phyloP scores from a whole-genome alignment of 495 filamentous ascomycete species.

The Xylaria flabelliformis region DNA sequence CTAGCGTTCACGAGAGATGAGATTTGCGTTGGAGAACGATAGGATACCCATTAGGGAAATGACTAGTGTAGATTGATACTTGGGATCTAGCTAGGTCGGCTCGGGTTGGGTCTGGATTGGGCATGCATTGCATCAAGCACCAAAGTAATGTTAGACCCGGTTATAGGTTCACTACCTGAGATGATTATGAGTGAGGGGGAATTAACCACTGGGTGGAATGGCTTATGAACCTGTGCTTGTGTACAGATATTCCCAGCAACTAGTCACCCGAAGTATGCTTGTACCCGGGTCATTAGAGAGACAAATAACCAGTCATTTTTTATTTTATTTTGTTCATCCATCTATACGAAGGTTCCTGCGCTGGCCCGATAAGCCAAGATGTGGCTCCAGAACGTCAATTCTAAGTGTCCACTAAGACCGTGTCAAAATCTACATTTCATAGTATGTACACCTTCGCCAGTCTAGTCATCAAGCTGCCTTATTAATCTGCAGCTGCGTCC shows the following conservation, averaged over 20 bases:
- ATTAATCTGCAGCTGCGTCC: slow-evolving; percentile 14
- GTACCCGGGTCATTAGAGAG: slow-evolving; percentile 19
- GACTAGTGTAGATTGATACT: slow-evolving; percentile 13
- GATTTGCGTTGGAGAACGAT: slow-evolving; percentile 18
- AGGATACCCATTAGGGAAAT: slow-evolving; percentile 20
- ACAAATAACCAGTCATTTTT: slow-evolving; percentile 15
- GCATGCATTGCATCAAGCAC: slow-evolving; percentile 18
- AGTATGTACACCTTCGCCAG: slow-evolving; percentile 1
- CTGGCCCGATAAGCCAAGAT: slow-evolving; percentile 8
- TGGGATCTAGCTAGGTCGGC: neutral
- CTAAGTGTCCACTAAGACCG: slow-evolving; percentile 8
- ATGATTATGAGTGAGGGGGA: slow-evolving; percentile 13
- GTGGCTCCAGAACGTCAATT: slow-evolving; percentile 3
- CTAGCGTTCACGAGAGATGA: slow-evolving; percentile 15
- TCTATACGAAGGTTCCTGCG: slow-evolving; percentile 14
- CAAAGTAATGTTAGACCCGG: slow-evolving; percentile 10
- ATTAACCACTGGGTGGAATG: neutral
- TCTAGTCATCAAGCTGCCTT: slow-evolving; percentile 11
- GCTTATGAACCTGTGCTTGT: slow-evolving; percentile 12
- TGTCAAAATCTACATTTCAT: neutral
- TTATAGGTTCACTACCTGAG: neutral
- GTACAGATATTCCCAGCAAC: slow-evolving; percentile 22
- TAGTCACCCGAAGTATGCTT: slow-evolving; percentile 21
- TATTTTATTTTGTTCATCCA: slow-evolving; percentile 8
- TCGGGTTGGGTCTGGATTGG: slow-evolving; percentile 5